Evolutionary conservation across 768 basidiomycete species (phyloP), one percentile per base, ranked within the genome.

Genomic region (Tylopilus rubrobrunneus): DNA sequence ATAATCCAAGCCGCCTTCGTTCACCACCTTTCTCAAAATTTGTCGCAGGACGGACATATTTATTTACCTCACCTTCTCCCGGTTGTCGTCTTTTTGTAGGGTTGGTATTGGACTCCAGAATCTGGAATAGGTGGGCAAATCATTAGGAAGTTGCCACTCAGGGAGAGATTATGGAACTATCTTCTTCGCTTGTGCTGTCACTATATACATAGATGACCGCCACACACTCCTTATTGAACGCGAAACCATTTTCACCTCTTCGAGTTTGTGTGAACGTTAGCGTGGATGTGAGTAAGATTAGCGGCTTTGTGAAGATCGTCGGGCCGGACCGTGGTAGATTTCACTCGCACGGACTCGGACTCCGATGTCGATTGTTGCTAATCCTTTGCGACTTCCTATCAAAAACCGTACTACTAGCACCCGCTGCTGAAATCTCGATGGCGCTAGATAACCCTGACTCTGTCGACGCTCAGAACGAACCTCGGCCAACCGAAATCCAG

Each of bases 1-100:
- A 29, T 51, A 28, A 15, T 53, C 39, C 47, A 19, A 17, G 15
- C 40, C 43, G n/a, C 15, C 33, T 66, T 66, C 57, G 66, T 68
- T 67, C 63, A 28, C 12, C 21, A 23, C 14, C 31, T 7, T 33
- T 48, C 36, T 31, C 27, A 19, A 11, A n/a, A 43, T 58, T 52
- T 54, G 56, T 57, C 49, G 45, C 33, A 51, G 52, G 56, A 59
- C 48, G 57, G 62, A 65, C 56, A 29, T 17, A 34, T 27, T 9
- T 40, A 50, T 63, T 21, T 41, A 34, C 29, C 17, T 28, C 31
- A 17, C 29, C 23, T 37, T 14, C 37, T 37, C 7, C 11, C 1
- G 37, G 50, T 46, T 48, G 58, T 55, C 29, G 14, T 31, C n/a
- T 55, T 55, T 57, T 15, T 49, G 31, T 52, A 31, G 45, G 51